Evolutionary conservation across 108 stramenopile genomes (phyloP).

Genomic region (Schizochytrium sp.): DNA sequence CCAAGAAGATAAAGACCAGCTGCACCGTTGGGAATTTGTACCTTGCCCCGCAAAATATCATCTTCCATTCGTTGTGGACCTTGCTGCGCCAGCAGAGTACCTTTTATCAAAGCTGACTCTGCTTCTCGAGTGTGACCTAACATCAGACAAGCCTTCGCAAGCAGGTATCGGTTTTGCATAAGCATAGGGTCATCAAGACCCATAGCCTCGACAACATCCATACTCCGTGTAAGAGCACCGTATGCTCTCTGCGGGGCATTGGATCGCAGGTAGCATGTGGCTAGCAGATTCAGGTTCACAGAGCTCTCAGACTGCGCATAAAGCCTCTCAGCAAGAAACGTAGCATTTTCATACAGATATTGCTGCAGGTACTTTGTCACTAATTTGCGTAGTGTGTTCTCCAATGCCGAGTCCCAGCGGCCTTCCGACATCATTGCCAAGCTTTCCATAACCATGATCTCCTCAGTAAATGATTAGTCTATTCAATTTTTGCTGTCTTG

Average conservation of each 20-base stretch:
- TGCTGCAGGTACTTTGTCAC: slow-evolving; percentile 20
- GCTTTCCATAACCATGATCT: not conserved
- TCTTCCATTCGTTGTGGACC: not conserved
- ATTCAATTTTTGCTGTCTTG: not conserved
- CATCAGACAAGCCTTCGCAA: not conserved
- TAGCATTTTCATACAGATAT: slow-evolving; percentile 18
- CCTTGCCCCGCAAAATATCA: not conserved
- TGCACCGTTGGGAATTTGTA: slow-evolving; percentile 84
- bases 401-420: slow-evolving; percentile 14
- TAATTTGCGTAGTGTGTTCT: slow-evolving; percentile 25
- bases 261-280: slow-evolving; percentile 3
- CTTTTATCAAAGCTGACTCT: slow-evolving; percentile 38
- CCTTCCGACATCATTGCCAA: not conserved
- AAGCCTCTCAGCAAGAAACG: slow-evolving; percentile 54
- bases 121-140: slow-evolving; percentile 48
- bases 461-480: not conserved
- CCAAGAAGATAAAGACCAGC: slow-evolving; percentile 86
- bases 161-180: slow-evolving; percentile 54
- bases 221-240: not conserved
- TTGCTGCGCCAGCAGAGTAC: not conserved
- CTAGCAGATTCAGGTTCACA: slow-evolving; percentile 45
- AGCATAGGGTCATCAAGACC: not conserved
- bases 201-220: slow-evolving; percentile 18
- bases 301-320: not conserved
- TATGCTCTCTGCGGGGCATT: not conserved